Evolutionary conservation across 2,329 filamentous ascomycete genomes (phyloP).

Genomic region (Juglanconis sp.): DNA sequence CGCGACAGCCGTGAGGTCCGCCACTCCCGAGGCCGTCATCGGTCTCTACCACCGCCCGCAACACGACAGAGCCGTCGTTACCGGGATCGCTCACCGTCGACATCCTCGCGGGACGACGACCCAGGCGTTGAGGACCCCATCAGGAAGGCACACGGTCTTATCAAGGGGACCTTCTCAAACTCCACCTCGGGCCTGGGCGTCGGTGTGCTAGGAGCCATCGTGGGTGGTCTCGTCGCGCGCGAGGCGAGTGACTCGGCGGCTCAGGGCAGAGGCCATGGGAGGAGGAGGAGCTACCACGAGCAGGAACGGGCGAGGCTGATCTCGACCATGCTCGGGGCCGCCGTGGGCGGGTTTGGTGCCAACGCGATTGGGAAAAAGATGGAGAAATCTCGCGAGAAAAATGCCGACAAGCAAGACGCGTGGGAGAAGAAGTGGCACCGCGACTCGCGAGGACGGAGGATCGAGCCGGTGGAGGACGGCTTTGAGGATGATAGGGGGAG

Average conservation of each 20-base stretch:
- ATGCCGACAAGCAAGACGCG: constrained; percentile 28
- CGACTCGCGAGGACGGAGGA: background rate
- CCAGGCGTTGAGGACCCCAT: constrained; percentile 30
- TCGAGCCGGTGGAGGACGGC: constrained; percentile 3
- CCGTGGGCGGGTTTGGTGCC: constrained; percentile 53
- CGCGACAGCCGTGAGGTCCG: constrained; percentile 1
- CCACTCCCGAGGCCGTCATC: constrained; percentile 14
- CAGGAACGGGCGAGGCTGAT: constrained; percentile 32
- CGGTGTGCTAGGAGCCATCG: constrained; percentile 50
- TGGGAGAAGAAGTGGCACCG: constrained; percentile 33
- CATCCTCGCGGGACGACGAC: constrained; percentile 9
- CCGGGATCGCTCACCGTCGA: constrained; percentile 24
- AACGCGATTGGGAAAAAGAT: constrained; percentile 47
- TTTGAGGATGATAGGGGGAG: background rate
- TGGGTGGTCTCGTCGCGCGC: constrained; percentile 51
- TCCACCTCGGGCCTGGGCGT: constrained; percentile 48
- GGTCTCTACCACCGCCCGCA: constrained; percentile 18
- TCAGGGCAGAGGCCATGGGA: constrained; percentile 15
- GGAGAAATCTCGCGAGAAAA: constrained; percentile 34
- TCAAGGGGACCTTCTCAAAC: constrained; percentile 46
- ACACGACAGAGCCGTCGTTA: constrained; percentile 14
- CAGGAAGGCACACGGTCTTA: constrained; percentile 37
- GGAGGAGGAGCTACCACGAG: constrained; percentile 25
- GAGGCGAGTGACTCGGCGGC: constrained; percentile 40
- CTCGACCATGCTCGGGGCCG: constrained; percentile 51